Evolutionary conservation across 768 basidiomycete species (phyloP), one percentile per base, ranked within the genome.

Genomic region (Agrocybe praecox): DNA sequence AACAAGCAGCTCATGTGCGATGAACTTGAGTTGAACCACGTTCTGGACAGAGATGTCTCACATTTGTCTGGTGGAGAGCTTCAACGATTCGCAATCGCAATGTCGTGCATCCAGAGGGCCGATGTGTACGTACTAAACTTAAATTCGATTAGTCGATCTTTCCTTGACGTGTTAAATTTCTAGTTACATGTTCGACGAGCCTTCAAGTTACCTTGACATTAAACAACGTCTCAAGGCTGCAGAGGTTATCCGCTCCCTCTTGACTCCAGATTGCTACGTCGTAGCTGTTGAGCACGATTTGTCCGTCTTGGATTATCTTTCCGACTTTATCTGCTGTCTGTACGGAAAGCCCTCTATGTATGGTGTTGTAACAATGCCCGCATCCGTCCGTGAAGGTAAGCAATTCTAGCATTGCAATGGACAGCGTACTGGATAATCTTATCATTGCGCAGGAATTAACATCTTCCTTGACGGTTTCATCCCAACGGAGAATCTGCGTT

Each of bases 391-490:
- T 58, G 97, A 99, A 90, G 95, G 94, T 92, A 57, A 18, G 78
- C 64, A 18, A 49, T 52, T 12, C 9, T 36, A 44, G 19, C 47
- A 45, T 45, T 48, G 34, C 52, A 52, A 1, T 50, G n/a, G n/a
- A 36, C 21, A 36, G 34, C 18, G 33, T 58, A 47, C 24, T 60
- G 42, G 12, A 52, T 29, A 29, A 9, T 42, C 12, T 44, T 21
- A 14, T 46, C 26, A 22, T 44, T 23, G 42, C 48, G 10, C 62
- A 95, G 94, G 96, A 62, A 98, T 99, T 79, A 99, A 99, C 75
- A 98, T 98, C 69, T 99, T 99, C 85, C 80, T 99, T 57, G 97
- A 99, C 67, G 97, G 97, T 42, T 95, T 94, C 78, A 94, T 99
- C 62, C 97, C 97, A 5, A 98, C 96, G 17, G 97, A 98, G 73